Evolutionary conservation across 1,284 basidiomycete genomes (phyloP).

Genomic region (Xerocomus nothofagi): DNA sequence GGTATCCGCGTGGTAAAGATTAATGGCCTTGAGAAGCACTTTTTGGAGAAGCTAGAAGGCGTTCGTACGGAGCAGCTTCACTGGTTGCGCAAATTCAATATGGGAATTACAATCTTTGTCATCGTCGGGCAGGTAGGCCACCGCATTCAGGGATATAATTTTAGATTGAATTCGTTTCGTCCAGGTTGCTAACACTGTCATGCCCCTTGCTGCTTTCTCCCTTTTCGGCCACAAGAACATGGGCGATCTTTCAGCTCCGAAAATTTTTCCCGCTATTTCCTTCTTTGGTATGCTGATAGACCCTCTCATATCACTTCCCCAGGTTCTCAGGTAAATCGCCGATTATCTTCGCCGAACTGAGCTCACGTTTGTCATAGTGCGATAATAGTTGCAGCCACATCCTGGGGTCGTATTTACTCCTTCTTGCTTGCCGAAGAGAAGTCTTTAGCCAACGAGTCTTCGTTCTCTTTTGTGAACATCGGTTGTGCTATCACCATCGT

Average conservation of each 20-base stretch:
- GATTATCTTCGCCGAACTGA: neutral
- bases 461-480: conserved; percentile 9
- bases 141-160: neutral
- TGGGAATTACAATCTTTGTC: conserved; percentile 28
- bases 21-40: conserved; percentile 27
- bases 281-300: conserved; percentile 35
- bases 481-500: conserved; percentile 22
- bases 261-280: conserved; percentile 30
- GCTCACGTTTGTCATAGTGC: conserved; percentile 24
- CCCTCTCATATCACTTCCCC: conserved; percentile 31
- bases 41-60: conserved; percentile 23
- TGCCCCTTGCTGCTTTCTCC: conserved; percentile 35
- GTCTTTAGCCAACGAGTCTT: conserved; percentile 1
- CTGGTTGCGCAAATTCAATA: conserved; percentile 33
- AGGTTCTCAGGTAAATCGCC: conserved; percentile 25
- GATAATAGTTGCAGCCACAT: conserved; percentile 37
- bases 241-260: conserved; percentile 23
- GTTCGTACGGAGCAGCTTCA: conserved; percentile 28
- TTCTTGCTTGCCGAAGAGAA: conserved; percentile 32
- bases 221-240: conserved; percentile 31
- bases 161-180: conserved; percentile 5
- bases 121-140: conserved; percentile 27
- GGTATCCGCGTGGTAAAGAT: conserved; percentile 31
- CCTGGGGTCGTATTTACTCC: conserved; percentile 29
- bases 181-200: conserved; percentile 30